Evolutionary conservation across 192 early-diverging fungal genomes (phyloP), one percentile per base, ranked within the genome.

Genomic region (Endogone sp.): DNA sequence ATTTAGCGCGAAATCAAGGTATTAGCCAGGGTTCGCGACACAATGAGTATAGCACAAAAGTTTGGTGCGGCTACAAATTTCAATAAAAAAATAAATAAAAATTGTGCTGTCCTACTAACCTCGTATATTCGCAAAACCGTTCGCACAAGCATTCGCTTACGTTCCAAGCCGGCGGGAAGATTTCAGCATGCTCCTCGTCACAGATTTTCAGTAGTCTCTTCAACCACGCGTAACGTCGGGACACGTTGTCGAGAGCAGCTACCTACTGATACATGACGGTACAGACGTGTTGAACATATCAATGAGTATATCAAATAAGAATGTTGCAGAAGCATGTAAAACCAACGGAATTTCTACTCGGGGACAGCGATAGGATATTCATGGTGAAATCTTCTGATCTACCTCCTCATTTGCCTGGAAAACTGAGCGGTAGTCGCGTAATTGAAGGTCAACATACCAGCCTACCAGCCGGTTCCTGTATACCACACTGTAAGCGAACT

Each of bases 141-240:
- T 84, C 70, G 64, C 88, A 90, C 8, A 98, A 71, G 20, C 75
- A 65, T 25, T 91, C 86, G 54, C 85, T 91, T 0, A 92, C 81
- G 66, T 86, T 81, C 97, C 97, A 98, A 22, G 76, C 60, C 2
- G 75, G 69, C 0, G 94, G 95, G 62, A 99, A 99, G 20, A 95
- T 83, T 4, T 75, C 73, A 1, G 89, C 86, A 71, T 97, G 94
- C 29, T 91, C 88, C n/a, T 97, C 94, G 69, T 95, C 91, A 74
- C 88, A 91, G n/a, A 83, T 89, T 72, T 93, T 93, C 44, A 98
- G 71, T n/a, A 91, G 78, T 23, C 96, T 84, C 65, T 95, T 92
- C 29, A 99, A 76, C 92, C 95, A 98, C 3, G 96, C 92, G 75
- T 95, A 98, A 26, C 97, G 83, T 26, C 95, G 81, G 4, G 92